Conservation (phyloP, 2,329 filamentous ascomycete species). For the Stachybotrys chlorohalonatus region DNA sequence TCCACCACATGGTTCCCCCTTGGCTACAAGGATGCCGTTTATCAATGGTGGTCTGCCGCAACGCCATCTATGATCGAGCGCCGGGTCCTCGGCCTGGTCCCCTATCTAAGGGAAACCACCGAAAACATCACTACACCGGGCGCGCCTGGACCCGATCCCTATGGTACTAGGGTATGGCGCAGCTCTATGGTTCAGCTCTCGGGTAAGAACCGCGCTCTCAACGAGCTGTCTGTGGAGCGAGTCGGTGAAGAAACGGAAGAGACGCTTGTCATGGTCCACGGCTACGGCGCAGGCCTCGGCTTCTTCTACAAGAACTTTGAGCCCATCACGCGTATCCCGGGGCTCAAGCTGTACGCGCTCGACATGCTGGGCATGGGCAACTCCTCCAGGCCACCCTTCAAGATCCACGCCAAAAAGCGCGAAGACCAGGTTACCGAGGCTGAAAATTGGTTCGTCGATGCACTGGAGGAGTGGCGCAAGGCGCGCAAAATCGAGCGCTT, state of each 20-base stretch:
- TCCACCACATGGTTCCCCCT: constrained; percentile 61
- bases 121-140: constrained; percentile 46
- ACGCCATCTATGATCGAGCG: constrained; percentile 79
- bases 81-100: constrained; percentile 76
- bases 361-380: constrained; percentile 94
- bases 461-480: constrained; percentile 90
- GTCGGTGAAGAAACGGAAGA: constrained; percentile 71
- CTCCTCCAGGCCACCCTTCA: constrained; percentile 75
- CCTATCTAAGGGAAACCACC: constrained; percentile 70
- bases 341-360: constrained; percentile 88
- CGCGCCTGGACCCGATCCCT: constrained; percentile 65
- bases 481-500: constrained; percentile 86
- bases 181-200: constrained; percentile 76
- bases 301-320: constrained; percentile 99
- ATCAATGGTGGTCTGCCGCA: constrained; percentile 90
- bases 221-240: constrained; percentile 87
- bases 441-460: constrained; percentile 92
- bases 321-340: constrained; percentile 63
- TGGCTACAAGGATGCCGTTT: constrained; percentile 83
- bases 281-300: constrained; percentile 89
- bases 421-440: constrained; percentile 78
- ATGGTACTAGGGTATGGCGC: constrained; percentile 78
- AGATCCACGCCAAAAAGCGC: constrained; percentile 71
- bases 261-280: constrained; percentile 90
- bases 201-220: constrained; percentile 79